phyloP scores from a whole-genome alignment of 2,329 filamentous ascomycete genomes.

The Claviceps fusiformis region DNA sequence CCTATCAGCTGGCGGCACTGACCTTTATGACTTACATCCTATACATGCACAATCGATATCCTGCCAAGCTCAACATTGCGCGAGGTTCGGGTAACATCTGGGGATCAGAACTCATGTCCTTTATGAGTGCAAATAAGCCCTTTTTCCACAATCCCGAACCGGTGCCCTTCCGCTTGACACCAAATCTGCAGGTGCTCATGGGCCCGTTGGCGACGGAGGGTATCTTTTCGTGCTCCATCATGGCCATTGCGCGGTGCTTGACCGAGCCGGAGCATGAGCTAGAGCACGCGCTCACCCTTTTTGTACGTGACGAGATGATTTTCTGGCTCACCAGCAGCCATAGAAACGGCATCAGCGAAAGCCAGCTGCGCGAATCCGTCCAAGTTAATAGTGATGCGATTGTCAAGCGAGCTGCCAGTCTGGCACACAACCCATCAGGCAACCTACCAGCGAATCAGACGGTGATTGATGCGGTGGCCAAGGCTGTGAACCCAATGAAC shows the following conservation, averaged over 20 bases:
- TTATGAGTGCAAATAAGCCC: constrained; percentile 71
- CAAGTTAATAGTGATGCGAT: constrained; percentile 81
- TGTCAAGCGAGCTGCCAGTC: constrained; percentile 74
- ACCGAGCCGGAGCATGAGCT: constrained; percentile 81
- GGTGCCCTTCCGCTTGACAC: constrained; percentile 92
- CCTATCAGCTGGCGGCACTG: constrained; percentile 85
- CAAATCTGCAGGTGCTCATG: constrained; percentile 92
- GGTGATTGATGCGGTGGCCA: constrained; percentile 85
- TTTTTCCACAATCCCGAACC: constrained; percentile 92
- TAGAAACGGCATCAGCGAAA: constrained; percentile 41
- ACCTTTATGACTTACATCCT: constrained; percentile 99
- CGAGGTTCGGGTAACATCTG: constrained; percentile 83
- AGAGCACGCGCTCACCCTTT: constrained; percentile 88
- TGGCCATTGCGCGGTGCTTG: constrained; percentile 90
- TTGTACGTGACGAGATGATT: constrained; percentile 95
- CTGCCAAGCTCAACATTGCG: constrained; percentile 88
- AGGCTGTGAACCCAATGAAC: constrained; percentile 83
- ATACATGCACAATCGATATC: constrained; percentile 92
- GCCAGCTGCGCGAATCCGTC: constrained; percentile 64
- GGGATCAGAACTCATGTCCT: constrained; percentile 87
- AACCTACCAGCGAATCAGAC: constrained; percentile 94
- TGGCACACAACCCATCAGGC: constrained; percentile 65
- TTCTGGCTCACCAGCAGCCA: constrained; percentile 85
- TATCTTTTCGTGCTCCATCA: constrained; percentile 86
- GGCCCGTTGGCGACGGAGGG: constrained; percentile 91